Evolutionary conservation across 352 stramenopile genomes (phyloP).

Genomic region (Phytophthora kernoviae): DNA sequence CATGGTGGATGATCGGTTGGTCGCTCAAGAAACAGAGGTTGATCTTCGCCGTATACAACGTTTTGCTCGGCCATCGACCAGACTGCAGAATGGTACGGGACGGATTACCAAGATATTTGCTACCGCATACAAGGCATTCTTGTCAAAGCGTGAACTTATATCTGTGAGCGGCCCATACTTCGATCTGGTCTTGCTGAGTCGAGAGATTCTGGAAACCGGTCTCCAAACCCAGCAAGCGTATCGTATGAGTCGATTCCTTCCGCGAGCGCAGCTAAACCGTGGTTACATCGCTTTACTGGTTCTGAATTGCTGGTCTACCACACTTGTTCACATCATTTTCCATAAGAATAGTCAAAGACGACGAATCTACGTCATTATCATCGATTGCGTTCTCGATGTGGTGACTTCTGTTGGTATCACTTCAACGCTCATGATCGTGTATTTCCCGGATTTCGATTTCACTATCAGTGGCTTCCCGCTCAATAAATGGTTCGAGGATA

Average conservation of each 20-base stretch:
- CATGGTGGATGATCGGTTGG: conserved; percentile 16
- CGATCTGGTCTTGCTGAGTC: background rate
- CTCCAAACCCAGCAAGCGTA: conserved; percentile 13
- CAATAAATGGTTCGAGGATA: conserved; percentile 35
- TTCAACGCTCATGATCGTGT: conserved; percentile 9
- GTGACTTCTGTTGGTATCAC: conserved; percentile 34
- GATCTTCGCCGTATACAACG: conserved; percentile 25
- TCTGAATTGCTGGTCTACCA: conserved; percentile 14
- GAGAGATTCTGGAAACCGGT: conserved; percentile 5
- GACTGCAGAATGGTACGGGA: background rate
- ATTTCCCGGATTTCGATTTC: conserved; percentile 23
- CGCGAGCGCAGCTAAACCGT: background rate
- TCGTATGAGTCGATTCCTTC: conserved; percentile 8
- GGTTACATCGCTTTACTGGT: conserved; percentile 8
- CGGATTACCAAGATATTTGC: background rate
- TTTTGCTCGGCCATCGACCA: conserved; percentile 3
- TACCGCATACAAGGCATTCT: background rate
- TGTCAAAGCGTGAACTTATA: background rate
- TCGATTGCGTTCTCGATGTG: conserved; percentile 28
- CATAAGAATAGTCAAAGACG: conserved; percentile 9
- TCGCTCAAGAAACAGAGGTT: conserved; percentile 10
- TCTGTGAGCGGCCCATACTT: background rate
- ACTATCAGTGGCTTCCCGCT: conserved; percentile 6
- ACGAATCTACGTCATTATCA: conserved; percentile 32
- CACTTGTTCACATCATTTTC: conserved; percentile 8